phyloP scores from a whole-genome alignment of 2,329 filamentous ascomycete genomes.

The Raffaelea arxii region DNA sequence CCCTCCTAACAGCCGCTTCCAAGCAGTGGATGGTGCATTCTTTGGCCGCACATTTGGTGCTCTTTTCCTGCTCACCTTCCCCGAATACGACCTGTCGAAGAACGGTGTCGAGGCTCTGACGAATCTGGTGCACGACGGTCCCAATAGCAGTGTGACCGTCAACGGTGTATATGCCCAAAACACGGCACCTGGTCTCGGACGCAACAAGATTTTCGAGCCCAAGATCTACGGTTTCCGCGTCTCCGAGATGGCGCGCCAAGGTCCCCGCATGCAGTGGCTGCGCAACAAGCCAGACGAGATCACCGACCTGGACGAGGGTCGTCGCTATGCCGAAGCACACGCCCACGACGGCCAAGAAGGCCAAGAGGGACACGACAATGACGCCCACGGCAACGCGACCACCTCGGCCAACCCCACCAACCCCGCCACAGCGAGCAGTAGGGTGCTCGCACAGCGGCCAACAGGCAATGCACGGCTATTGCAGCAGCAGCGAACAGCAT shows the following conservation, averaged over 20 bases:
- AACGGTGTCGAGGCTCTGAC: constrained; percentile 52
- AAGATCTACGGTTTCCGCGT: constrained; percentile 96
- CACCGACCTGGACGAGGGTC: constrained; percentile 74
- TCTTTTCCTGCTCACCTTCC: constrained; percentile 97
- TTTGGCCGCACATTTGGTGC: constrained; percentile 96
- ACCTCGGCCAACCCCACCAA: constrained; percentile 31
- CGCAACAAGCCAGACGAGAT: constrained; percentile 73
- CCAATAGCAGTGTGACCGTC: constrained; percentile 35
- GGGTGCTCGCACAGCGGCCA: not conserved
- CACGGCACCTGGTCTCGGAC: constrained; percentile 77
- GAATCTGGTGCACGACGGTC: constrained; percentile 14
- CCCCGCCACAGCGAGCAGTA: constrained; percentile 10
- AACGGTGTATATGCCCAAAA: constrained; percentile 85
- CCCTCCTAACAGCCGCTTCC: constrained; percentile 92
- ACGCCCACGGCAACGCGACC: constrained; percentile 46
- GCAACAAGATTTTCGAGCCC: constrained; percentile 80
- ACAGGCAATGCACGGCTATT: constrained; percentile 18
- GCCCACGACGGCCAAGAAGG: constrained; percentile 44
- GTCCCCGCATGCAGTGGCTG: constrained; percentile 95
- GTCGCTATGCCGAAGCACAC: constrained; percentile 41
- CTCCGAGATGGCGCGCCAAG: constrained; percentile 78
- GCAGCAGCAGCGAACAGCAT: constrained; percentile 18
- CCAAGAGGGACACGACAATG: constrained; percentile 41
- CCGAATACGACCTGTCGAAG: constrained; percentile 81
- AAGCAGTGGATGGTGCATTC: constrained; percentile 94